Evolutionary conservation across 352 stramenopile species (phyloP).

Genomic region (Pythium phragmiticola): DNA sequence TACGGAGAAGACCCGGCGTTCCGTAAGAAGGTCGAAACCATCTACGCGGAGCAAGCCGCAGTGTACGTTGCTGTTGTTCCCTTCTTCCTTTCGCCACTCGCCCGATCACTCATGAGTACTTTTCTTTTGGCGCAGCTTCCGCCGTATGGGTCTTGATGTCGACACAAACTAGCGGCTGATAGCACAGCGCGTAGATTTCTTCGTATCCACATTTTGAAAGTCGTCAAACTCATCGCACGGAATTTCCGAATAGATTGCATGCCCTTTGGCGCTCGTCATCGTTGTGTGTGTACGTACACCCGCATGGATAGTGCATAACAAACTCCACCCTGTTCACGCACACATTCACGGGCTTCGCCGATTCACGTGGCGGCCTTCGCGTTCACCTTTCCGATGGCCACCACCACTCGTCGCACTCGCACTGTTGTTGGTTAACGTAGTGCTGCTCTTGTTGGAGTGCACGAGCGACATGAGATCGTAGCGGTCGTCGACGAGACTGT

Average conservation of each 20-base stretch:
- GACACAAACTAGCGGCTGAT: constrained; percentile 27
- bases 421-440: background rate
- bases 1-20: constrained; percentile 62
- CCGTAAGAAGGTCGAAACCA: constrained; percentile 62
- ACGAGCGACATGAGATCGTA: constrained; percentile 87
- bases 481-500: constrained; percentile 82
- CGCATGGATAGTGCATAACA: too few species aligned
- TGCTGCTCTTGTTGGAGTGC: constrained; percentile 38
- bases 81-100: background rate
- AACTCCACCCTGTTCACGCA: too few species aligned
- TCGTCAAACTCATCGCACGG: background rate
- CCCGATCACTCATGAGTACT: background rate
- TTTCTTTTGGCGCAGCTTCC: constrained; percentile 40
- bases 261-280: background rate
- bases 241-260: constrained; percentile 28
- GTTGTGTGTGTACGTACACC: constrained; percentile 6
- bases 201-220: constrained; percentile 4
- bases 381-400: constrained; percentile 24
- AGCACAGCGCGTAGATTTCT: background rate
- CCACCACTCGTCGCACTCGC: constrained; percentile 3
- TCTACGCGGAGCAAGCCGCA: constrained; percentile 69
- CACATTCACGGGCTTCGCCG: constrained; percentile 18
- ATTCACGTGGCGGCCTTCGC: constrained; percentile 22
- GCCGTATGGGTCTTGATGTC: constrained; percentile 65
- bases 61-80: constrained; percentile 39